Evolutionary conservation across 2,329 filamentous ascomycete species (phyloP), one percentile per base, ranked within the genome.

Genomic region (Aspergillus fructus): DNA sequence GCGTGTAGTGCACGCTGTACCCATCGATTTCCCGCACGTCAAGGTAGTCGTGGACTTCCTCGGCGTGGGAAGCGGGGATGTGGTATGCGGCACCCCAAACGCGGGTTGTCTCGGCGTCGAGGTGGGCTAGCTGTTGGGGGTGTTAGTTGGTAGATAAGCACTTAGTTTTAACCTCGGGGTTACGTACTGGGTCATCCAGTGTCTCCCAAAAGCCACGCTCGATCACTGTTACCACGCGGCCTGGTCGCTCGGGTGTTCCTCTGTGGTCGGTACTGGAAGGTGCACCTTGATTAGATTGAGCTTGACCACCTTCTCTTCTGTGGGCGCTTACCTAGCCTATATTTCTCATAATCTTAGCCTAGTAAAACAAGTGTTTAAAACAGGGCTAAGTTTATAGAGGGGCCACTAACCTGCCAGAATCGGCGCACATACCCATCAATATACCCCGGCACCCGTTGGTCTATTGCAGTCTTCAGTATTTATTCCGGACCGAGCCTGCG

Each of bases 11-110:
- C 64, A 96, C 96, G 53, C 88, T 90, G 76, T 99, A 99, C 24
- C 94, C 94, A 77, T 97, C 96, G 71, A 97, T 96, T 76, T 99
- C 94, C 46, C 94, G 88, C 63, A 97, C 93, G 74, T 97, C 93
- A 48, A 99, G 89, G 73, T 97, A 97, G 58, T 87, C 83, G 65
- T 90, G 88, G 4, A 97, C 93, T 76, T 93, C 88, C 59, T 86
- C 82, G 21, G 96, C 91, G 64, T 87, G 83, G 2, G 84, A 80
- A 6, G 87, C 75, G 27, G 83, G 81, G 74, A 96, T 93, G 69
- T 93, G 89, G 78, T 97, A 96, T 62, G 93, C 94, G 15, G 91
- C 90, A 57, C 94, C 94, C 93, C 93, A 97, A 66, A 97, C 91
- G 66, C 84, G 56, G 83, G 67, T 71, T 56, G 64, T 64, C 5